A percentile compares a stretch with the other conserved stretches of the same genome.
phyloP scores from a whole-genome alignment of 352 stramenopile genomes.

The Phytophthora citrophthora region DNA sequence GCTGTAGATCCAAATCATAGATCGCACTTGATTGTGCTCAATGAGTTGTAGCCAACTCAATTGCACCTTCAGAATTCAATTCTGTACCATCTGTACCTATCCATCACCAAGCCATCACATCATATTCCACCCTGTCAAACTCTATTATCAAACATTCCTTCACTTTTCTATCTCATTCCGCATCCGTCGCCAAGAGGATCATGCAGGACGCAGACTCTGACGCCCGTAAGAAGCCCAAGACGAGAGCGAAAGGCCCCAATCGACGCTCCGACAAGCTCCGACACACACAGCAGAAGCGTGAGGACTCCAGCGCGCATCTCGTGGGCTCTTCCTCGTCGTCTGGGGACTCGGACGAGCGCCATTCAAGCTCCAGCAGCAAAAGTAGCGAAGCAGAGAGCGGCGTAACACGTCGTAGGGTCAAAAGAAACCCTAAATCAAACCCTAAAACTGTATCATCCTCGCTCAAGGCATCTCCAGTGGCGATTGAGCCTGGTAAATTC shows the following conservation, averaged over 20 bases:
- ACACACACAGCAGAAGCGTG: slow-evolving; percentile 21
- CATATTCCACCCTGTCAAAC: not conserved
- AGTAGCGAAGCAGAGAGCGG: slow-evolving; percentile 18
- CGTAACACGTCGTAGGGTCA: slow-evolving; percentile 11
- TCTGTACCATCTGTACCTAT: slow-evolving; percentile 3
- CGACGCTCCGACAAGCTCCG: slow-evolving; percentile 13
- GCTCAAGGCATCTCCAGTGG: slow-evolving; percentile 16
- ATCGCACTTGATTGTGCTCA: slow-evolving; percentile 3
- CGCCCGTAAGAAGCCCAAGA: slow-evolving; percentile 18
- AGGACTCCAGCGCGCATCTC: slow-evolving; percentile 74
- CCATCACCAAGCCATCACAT: not conserved
- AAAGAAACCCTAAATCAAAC: slow-evolving; percentile 17
- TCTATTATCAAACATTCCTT: not conserved
- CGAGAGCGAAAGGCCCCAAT: slow-evolving; percentile 8
- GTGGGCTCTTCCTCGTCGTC: slow-evolving; percentile 40
- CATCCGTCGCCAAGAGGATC: slow-evolving; percentile 2
- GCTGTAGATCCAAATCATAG: too few relatives aligned
- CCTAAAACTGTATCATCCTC: slow-evolving; percentile 40
- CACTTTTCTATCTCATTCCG: slow-evolving; percentile 22
- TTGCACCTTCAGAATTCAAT: not conserved
- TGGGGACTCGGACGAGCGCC: slow-evolving; percentile 30
- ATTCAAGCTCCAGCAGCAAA: slow-evolving; percentile 27
- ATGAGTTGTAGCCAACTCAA: slow-evolving; percentile 19
- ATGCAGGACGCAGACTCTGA: slow-evolving; percentile 16
- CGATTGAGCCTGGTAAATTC: slow-evolving; percentile 55